A percentile compares a stretch with the other conserved stretches of the same genome.
These are phyloP conservation scores for Sclerotinia trifoliorum DNA, from an alignment of 2,329 filamentous ascomycete species.

Conservation along the genomic window DNA sequence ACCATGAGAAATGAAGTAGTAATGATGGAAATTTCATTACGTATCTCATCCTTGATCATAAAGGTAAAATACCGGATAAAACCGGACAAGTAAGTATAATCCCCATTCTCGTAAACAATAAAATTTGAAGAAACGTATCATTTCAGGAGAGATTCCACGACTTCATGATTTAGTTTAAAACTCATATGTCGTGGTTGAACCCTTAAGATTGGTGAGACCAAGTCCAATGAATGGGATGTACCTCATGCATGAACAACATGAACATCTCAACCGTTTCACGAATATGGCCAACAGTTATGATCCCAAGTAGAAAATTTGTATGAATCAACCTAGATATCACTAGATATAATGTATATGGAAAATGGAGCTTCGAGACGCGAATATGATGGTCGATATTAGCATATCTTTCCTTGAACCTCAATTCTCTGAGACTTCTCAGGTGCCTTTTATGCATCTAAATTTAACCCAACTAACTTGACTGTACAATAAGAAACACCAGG, in stretches of 20 bases:
- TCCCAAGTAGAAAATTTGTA: neutral
- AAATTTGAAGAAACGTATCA: neutral
- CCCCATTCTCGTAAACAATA: neutral
- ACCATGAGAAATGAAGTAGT: neutral
- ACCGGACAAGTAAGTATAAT: neutral
- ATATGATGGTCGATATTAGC: neutral
- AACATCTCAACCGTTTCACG: conserved; percentile 11
- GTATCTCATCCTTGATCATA: conserved; percentile 8
- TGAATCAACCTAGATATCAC: neutral
- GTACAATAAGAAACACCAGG: neutral
- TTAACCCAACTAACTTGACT: neutral
- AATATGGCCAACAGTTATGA: conserved; percentile 4
- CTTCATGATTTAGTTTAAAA: neutral
- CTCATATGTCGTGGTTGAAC: neutral
- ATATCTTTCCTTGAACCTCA: neutral
- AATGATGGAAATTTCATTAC: neutral
- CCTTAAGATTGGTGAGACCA: neutral
- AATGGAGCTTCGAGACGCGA: neutral
- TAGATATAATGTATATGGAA: neutral
- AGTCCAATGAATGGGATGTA: neutral
- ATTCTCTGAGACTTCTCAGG: conserved; percentile 13
- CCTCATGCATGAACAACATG: conserved; percentile 12
- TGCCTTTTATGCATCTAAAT: neutral
- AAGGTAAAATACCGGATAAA: neutral
- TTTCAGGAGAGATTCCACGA: neutral